Base-by-base conservation (phyloP, 1,284 basidiomycete species). In the Microbotryomycetes sp. region DNA sequence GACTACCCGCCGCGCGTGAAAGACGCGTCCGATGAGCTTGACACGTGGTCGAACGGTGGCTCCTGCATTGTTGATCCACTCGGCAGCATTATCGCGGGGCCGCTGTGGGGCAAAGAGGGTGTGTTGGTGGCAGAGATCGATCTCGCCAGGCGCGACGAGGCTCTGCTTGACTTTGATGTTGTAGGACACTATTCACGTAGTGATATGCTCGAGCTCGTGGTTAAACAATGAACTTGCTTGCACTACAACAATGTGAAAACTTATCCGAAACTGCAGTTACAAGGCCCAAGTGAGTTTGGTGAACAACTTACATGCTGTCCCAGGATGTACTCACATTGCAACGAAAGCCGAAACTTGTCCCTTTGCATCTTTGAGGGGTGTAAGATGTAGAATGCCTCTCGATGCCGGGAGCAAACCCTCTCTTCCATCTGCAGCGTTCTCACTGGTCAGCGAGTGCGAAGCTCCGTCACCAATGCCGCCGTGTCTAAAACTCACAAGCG, bases 101-200 rank as follows among this genome's bases (percentile, higher is more conserved):
- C 86, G 3, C 70, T 87, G 47, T 78, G 80, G 63, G 80, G 81
- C 59, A 72, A 78, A 48, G 84, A 86, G 67, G 86, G 83, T 9
- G 76, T 86, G 1, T 70, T 88, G 47, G 83, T 81, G 4, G 86
- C 84, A 1, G 81, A 58, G 69, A 72, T 88, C 58, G 83, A 87
- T 72, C 69, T 85, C 61, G 80, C 83, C 62, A 81, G 84, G 60
- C 75, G 84, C 54, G 64, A 81, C 3, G 78, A 85, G 50, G 84
- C 84, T 31, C 86, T 86, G 75, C 84, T 87, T 68, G 86, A 88
- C 72, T 76, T 88, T 61, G 87, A 88, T 71, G 78, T 81, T 3
- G 80, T 81, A 0, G 87, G 86, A 15, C 85, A 87, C 74, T 87
- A 88, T 73, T 79, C 84, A 1, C 74, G 86, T 60, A 79, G 81